phyloP scores from a whole-genome alignment of 2,329 filamentous ascomycete species.

The Aquanectria penicillioides region DNA sequence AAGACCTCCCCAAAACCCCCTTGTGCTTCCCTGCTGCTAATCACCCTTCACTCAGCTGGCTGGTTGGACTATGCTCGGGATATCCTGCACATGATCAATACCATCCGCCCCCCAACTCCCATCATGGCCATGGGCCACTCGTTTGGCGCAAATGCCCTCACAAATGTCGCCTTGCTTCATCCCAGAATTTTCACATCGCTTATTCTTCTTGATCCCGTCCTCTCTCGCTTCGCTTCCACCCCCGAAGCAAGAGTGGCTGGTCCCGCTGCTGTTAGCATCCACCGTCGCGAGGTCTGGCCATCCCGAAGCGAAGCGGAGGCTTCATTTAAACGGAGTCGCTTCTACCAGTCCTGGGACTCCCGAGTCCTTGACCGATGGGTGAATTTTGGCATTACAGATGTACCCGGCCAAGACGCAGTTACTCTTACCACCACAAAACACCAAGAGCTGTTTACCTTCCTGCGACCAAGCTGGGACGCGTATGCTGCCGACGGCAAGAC shows the following conservation, averaged over 20 bases:
- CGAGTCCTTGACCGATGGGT: constrained; percentile 75
- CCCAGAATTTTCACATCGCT: constrained; percentile 81
- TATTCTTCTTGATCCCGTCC: constrained; percentile 86
- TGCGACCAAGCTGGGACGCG: constrained; percentile 67
- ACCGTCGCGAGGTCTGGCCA: constrained; percentile 84
- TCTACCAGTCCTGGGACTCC: constrained; percentile 85
- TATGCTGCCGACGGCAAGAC: constrained; percentile 49
- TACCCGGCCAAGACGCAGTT: constrained; percentile 60
- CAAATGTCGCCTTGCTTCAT: constrained; percentile 78
- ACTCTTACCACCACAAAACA: constrained; percentile 86
- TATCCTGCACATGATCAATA: constrained; percentile 85
- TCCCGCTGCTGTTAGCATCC: constrained; percentile 71
- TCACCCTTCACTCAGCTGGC: constrained; percentile 48
- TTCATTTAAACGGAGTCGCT: constrained; percentile 70
- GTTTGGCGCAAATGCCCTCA: constrained; percentile 81
- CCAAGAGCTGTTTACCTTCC: constrained; percentile 80
- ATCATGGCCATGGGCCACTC: constrained; percentile 89
- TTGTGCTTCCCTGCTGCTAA: constrained; percentile 1
- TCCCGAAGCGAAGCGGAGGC: constrained; percentile 74
- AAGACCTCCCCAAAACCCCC: constrained; percentile 45
- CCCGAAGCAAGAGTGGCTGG: constrained; percentile 46
- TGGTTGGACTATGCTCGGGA: constrained; percentile 91
- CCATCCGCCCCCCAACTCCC: constrained; percentile 82
- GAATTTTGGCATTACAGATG: constrained; percentile 76
- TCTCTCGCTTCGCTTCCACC: constrained; percentile 60